Evolutionary conservation across 2,329 filamentous ascomycete species (phyloP), one percentile per base, ranked within the genome.

Genomic region (Ophiostoma montium): DNA sequence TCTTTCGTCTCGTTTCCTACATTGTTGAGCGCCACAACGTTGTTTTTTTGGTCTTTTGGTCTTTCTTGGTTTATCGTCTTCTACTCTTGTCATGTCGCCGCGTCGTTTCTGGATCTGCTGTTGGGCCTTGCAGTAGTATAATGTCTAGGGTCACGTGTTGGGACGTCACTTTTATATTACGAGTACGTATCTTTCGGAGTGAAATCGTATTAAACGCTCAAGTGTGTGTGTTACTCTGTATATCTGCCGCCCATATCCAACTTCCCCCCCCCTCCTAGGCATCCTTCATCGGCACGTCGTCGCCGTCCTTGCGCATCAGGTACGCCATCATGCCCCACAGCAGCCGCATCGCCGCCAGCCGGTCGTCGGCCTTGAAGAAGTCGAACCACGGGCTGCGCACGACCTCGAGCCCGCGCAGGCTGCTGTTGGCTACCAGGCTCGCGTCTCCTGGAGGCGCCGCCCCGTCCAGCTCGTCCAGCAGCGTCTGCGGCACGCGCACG

Each of bases 301-400:
- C 32, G 9, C 50, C 54, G 8, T 47, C 50, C 18, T 43, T 44
- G 55, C 74, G 67, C 76, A 81, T 80, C 58, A 76, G 62, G 59
- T 72, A 82, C 2, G 69, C 69, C 71, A 79, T 76, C 59, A 81
- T 65, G 4, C 67, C 69, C 78, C 78, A 82, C 1, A 80, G 55
- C 10, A 74, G 53, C 53, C 67, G 63, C 72, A 81, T 72, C 3
- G 76, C 77, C 54, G 70, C 69, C 23, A 80, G 58, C 42, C 78
- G 62, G 49, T 82, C 72, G 19, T 73, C 66, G 0, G 61, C 58
- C 44, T 70, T 55, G 56, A 80, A 82, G 11, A 82, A 61, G 57
- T 82, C 78, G 56, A 68, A 80, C 78, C 78, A 82, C 35, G 60
- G 65, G 53, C 74, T 80, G 52, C 78, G 69, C 68, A 72, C 74